phyloP scores from a whole-genome alignment of 768 basidiomycete genomes.

The Suillus hirtellus region DNA sequence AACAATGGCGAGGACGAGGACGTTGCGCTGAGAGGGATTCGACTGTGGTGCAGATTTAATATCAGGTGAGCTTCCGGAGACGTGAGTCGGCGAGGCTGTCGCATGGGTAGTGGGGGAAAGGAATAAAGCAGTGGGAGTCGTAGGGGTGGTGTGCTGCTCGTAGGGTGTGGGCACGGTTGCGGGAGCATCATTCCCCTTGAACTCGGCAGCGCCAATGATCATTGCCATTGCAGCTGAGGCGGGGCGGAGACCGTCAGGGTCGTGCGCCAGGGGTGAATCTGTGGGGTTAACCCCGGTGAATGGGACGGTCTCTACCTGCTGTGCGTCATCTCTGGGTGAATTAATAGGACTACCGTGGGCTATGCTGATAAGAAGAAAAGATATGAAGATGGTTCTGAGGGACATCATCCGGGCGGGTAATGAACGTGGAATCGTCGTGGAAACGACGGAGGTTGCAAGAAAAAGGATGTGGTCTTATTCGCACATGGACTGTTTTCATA shows the following conservation, averaged over 20 bases:
- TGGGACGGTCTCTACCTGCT: slow-evolving; percentile 2
- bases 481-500: neutral
- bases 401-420: slow-evolving; percentile 6
- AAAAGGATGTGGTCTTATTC: neutral
- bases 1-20: slow-evolving; percentile 10
- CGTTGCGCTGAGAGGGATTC: slow-evolving; percentile 9
- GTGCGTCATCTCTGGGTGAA: slow-evolving; percentile 13
- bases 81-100: slow-evolving; percentile 2
- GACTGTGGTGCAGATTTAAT: slow-evolving; percentile 14
- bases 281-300: neutral
- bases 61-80: slow-evolving; percentile 14
- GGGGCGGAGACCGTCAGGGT: slow-evolving; percentile 9
- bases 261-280: neutral
- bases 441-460: neutral
- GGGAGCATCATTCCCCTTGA: slow-evolving; percentile 8
- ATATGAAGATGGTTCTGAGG: neutral
- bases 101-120: neutral
- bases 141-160: neutral
- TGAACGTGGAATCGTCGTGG: slow-evolving; percentile 7
- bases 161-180: slow-evolving; percentile 18
- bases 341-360: neutral
- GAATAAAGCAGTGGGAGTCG: neutral
- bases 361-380: slow-evolving; percentile 1
- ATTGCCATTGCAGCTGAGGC: slow-evolving; percentile 9
- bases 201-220: slow-evolving; percentile 6